These are phyloP conservation scores for Trypanosoma lewisi DNA, from an alignment of 208 protist genomes.

Conservation along the genomic window DNA sequence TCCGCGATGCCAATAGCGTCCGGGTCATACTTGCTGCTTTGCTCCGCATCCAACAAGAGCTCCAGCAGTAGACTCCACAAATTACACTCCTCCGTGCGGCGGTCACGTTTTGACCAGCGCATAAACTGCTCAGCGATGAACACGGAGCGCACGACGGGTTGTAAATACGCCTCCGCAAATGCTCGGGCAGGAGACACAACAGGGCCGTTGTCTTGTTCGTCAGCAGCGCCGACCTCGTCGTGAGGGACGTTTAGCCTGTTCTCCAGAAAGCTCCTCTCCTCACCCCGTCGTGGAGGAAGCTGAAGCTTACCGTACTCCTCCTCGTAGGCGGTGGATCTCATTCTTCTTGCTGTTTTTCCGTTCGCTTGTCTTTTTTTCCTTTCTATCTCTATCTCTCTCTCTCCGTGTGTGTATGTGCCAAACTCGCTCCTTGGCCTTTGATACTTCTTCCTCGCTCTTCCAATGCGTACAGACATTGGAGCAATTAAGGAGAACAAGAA, in stretches of 20 bases:
- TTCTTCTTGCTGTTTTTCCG: not conserved
- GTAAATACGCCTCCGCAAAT: constrained; percentile 52
- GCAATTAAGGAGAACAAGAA: not conserved
- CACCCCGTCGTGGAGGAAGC: constrained; percentile 22
- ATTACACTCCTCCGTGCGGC: constrained; percentile 42
- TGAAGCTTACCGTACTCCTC: constrained; percentile 46
- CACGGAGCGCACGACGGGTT: constrained; percentile 27
- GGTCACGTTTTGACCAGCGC: constrained; percentile 29
- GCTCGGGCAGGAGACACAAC: constrained; percentile 24
- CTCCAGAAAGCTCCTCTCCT: not conserved
- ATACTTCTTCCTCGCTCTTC: not conserved
- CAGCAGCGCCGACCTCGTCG: not conserved
- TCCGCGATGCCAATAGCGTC: constrained; percentile 58
- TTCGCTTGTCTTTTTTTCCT: not conserved
- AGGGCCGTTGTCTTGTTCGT: not conserved
- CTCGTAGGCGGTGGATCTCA: constrained; percentile 26
- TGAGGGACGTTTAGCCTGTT: not conserved
- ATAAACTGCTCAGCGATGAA: constrained; percentile 48
- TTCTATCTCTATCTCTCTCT: not conserved
- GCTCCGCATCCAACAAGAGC: constrained; percentile 56
- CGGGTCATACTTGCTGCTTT: constrained; percentile 46
- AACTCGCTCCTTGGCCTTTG: not conserved
- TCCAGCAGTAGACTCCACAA: constrained; percentile 64
- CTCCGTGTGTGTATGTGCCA: not conserved
- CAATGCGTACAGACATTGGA: not conserved